phyloP scores from a whole-genome alignment of 2,329 filamentous ascomycete genomes.

The Xylariomycetidae sp. region DNA sequence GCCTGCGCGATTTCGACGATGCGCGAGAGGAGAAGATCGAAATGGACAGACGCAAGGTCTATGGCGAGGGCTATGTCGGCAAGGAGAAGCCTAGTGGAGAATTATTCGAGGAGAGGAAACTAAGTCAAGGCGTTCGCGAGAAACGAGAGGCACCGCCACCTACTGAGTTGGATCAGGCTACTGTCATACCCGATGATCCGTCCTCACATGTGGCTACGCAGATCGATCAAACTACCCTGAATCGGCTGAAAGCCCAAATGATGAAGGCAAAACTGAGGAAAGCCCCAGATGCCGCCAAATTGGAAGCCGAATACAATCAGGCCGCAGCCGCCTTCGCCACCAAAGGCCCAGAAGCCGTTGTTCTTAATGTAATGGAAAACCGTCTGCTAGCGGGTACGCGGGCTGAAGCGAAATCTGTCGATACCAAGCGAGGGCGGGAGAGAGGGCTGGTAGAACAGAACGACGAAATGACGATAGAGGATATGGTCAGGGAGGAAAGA shows the following conservation, averaged over 20 bases:
- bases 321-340: slow-evolving; percentile 58
- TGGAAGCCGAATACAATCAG: slow-evolving; percentile 80
- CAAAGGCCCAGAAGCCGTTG: slow-evolving; percentile 64
- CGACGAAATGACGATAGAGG: slow-evolving; percentile 91
- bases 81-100: slow-evolving; percentile 87
- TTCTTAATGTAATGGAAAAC: slow-evolving; percentile 84
- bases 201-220: slow-evolving; percentile 42
- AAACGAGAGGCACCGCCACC: slow-evolving; percentile 27
- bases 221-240: slow-evolving; percentile 75
- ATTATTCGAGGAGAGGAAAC: slow-evolving; percentile 69
- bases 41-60: slow-evolving; percentile 73
- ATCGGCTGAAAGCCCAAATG: slow-evolving; percentile 86
- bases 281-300: slow-evolving; percentile 66
- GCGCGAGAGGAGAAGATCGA: slow-evolving; percentile 92
- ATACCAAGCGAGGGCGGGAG: slow-evolving; percentile 77
- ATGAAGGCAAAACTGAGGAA: slow-evolving; percentile 91
- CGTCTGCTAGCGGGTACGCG: slow-evolving; percentile 74
- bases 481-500: slow-evolving; percentile 94
- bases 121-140: slow-evolving; percentile 47
- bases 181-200: slow-evolving; percentile 51
- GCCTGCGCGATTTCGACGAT: slow-evolving; percentile 81
- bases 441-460: slow-evolving; percentile 84
- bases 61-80: slow-evolving; percentile 78
- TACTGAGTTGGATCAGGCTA: slow-evolving; percentile 46
- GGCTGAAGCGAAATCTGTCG: slow-evolving; percentile 70